phyloP scores from a whole-genome alignment of 1,284 basidiomycete species.

The Anthracocystis panici-leucophaei region DNA sequence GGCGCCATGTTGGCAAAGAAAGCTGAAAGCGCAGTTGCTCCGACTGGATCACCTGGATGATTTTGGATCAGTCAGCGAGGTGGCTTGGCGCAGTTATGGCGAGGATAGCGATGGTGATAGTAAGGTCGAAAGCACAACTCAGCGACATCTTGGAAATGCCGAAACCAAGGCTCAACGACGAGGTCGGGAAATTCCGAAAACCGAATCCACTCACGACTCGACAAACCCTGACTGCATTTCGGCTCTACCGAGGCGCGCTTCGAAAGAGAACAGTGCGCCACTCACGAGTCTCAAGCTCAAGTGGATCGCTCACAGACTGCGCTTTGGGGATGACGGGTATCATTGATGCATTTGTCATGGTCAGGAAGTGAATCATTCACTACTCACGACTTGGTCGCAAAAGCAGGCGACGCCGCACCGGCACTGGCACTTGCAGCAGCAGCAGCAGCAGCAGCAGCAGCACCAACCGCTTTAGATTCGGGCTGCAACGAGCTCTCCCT shows the following conservation, averaged over 20 bases:
- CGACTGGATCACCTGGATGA: neutral
- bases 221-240: conserved; percentile 12
- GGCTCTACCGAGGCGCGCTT: conserved; percentile 5
- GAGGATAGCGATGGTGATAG: neutral
- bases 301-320: too few relatives aligned
- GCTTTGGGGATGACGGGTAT: conserved; percentile 9
- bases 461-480: neutral
- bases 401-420: neutral
- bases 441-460: too few relatives aligned
- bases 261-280: neutral
- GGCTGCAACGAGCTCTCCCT: conserved; percentile 26
- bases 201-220: neutral
- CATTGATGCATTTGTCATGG: conserved; percentile 1
- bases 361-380: neutral
- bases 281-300: neutral
- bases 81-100: neutral
- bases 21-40: neutral
- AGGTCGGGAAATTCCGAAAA: conserved; percentile 30
- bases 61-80: neutral
- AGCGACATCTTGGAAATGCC: neutral
- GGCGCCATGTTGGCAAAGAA: conserved; percentile 38
- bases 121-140: neutral
- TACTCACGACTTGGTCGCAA: conserved; percentile 6
- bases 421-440: too few relatives aligned
- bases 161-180: neutral